Conservation (phyloP, 495 filamentous ascomycete species). For the Trichodelitschia bisporula region DNA sequence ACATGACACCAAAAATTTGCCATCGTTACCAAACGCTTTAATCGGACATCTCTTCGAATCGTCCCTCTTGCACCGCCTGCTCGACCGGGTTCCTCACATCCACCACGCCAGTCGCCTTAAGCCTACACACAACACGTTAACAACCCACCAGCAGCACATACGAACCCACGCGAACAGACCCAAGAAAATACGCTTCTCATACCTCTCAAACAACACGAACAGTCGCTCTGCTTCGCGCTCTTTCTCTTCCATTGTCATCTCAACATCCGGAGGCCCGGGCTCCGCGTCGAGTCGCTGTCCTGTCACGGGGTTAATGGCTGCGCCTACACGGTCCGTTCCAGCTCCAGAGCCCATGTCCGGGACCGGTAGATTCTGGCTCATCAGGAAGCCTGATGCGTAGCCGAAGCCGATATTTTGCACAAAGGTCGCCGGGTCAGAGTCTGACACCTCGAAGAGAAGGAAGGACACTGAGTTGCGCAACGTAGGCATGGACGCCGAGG, state of each 20-base stretch:
- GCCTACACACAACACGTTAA: slow-evolving; percentile 21
- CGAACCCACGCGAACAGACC: background rate
- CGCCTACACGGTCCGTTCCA: background rate
- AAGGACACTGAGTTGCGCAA: slow-evolving; percentile 52
- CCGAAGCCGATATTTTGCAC: slow-evolving; percentile 37
- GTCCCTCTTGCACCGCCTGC: slow-evolving; percentile 46
- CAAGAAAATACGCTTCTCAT: slow-evolving; percentile 3
- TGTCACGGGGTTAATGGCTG: slow-evolving; percentile 64
- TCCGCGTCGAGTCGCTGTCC: slow-evolving; percentile 54
- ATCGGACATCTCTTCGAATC: slow-evolving; percentile 36
- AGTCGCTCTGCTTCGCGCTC: slow-evolving; percentile 75
- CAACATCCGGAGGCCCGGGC: slow-evolving; percentile 27
- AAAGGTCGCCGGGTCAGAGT: slow-evolving; percentile 18
- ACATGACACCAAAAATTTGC: too few relatives aligned
- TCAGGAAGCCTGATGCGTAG: slow-evolving; percentile 67
- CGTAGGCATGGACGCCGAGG: slow-evolving; percentile 38
- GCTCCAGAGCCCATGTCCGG: slow-evolving; percentile 28
- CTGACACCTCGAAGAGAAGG: slow-evolving; percentile 65
- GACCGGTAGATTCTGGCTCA: slow-evolving; percentile 48
- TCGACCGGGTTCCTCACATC: slow-evolving; percentile 64
- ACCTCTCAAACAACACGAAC: slow-evolving; percentile 88
- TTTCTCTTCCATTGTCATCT: slow-evolving; percentile 85
- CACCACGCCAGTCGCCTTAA: slow-evolving; percentile 61
- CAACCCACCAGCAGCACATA: background rate
- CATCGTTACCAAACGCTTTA: too few relatives aligned